Conservation (phyloP, 192 early-diverging fungal genomes). For the Fimicolochytrium jonesii region DNA sequence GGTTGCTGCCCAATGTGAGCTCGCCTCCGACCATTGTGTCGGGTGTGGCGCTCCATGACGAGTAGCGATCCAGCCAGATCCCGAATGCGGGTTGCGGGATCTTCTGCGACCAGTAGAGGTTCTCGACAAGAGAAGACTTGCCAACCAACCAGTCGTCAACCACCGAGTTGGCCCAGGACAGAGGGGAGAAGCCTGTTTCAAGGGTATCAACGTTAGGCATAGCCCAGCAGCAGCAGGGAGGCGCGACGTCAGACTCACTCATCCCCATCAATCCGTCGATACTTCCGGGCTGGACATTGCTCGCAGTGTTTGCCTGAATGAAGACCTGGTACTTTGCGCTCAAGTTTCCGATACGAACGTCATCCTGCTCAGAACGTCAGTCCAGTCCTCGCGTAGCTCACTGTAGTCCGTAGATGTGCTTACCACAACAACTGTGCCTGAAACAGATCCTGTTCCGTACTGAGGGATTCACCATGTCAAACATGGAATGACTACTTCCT, state of each 20-base stretch:
- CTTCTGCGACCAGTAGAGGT: conserved; percentile 5
- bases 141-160: conserved; percentile 5
- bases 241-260: conserved; percentile 6
- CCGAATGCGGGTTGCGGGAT: conserved; percentile 13
- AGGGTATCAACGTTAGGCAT: neutral
- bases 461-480: too few relatives aligned
- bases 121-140: conserved; percentile 22
- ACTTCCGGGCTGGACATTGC: conserved; percentile 16
- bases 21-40: conserved; percentile 6
- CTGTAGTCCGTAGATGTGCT: neutral
- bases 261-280: conserved; percentile 28
- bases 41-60: conserved; percentile 8
- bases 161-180: conserved; percentile 23
- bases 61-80: conserved; percentile 13
- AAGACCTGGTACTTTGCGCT: conserved; percentile 7
- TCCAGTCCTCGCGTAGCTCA: neutral
- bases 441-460: conserved; percentile 21
- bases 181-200: conserved; percentile 27
- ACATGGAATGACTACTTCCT: too few relatives aligned
- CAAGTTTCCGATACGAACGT: conserved; percentile 3
- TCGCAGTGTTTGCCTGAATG: conserved; percentile 12
- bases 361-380: conserved; percentile 1
- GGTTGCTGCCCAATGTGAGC: conserved; percentile 6
- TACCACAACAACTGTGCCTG: conserved; percentile 14
- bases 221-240: too few relatives aligned